A percentile compares a stretch with the other conserved stretches of the same genome.
Evolutionary conservation across 2,329 filamentous ascomycete species (phyloP).

Genomic region (Stenocarpella maydis): DNA sequence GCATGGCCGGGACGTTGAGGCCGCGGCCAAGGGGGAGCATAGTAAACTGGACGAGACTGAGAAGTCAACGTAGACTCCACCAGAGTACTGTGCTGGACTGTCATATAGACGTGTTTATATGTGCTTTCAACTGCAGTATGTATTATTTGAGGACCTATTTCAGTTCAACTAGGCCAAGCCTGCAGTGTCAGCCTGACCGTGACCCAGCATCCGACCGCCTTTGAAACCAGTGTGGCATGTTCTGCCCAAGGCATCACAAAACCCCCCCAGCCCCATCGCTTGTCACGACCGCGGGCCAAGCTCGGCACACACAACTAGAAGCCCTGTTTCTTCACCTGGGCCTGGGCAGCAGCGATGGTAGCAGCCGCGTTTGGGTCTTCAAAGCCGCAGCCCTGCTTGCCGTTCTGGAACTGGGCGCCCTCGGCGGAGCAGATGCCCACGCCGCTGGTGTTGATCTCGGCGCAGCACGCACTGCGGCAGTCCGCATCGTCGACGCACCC

Average conservation of each 20-base stretch:
- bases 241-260: neutral
- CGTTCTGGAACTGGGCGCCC: slow-evolving; percentile 44
- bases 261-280: neutral
- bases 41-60: neutral
- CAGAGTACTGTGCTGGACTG: too few species aligned
- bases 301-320: slow-evolving; percentile 37
- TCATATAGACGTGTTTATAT: neutral
- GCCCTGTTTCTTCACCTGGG: slow-evolving; percentile 44
- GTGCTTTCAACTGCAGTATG: neutral
- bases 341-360: slow-evolving; percentile 44
- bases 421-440: slow-evolving; percentile 45
- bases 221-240: too few species aligned
- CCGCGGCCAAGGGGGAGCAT: neutral
- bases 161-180: neutral
- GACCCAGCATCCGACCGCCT: neutral
- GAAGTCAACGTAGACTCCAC: neutral
- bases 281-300: neutral
- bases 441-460: slow-evolving; percentile 41
- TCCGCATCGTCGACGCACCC: slow-evolving; percentile 45
- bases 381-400: slow-evolving; percentile 47
- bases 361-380: slow-evolving; percentile 43
- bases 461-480: slow-evolving; percentile 43
- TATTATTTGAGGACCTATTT: neutral
- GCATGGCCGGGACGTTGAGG: slow-evolving; percentile 15
- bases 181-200: neutral